A percentile compares a stretch with the other conserved stretches of the same genome.
phyloP scores from a whole-genome alignment of 257 asterid genomes.

The Vinca minor region DNA sequence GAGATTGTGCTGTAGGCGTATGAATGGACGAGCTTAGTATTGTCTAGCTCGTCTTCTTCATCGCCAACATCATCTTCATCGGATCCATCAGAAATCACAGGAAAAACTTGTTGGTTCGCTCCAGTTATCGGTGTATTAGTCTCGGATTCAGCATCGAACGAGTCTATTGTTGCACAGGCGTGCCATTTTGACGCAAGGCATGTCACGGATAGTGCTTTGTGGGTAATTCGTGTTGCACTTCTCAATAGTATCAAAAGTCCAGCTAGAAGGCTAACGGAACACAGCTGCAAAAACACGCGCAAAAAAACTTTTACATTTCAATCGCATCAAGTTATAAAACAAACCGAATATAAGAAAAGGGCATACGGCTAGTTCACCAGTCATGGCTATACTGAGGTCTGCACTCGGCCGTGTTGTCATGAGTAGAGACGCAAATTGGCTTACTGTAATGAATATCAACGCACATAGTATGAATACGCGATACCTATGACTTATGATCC shows the following conservation, averaged over 20 bases:
- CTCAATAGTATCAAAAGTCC: conserved; percentile 67
- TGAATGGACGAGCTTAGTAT: conserved; percentile 49
- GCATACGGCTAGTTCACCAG: conserved; percentile 87
- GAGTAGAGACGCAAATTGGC: conserved; percentile 84
- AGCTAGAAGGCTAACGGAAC: conserved; percentile 75
- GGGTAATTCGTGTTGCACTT: conserved; percentile 86
- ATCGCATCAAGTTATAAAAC: conserved; percentile 1
- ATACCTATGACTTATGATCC: conserved; percentile 84
- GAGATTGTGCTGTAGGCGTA: conserved; percentile 68
- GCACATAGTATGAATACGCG: conserved; percentile 63
- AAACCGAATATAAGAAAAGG: neutral
- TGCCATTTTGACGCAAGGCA: conserved; percentile 98
- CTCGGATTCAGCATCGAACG: conserved; percentile 49
- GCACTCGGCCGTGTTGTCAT: conserved; percentile 62
- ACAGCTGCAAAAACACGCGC: conserved; percentile 72
- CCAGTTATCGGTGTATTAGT: conserved; percentile 41
- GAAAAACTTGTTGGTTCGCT: conserved; percentile 22
- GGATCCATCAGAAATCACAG: conserved; percentile 25
- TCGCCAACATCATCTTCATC: conserved; percentile 77
- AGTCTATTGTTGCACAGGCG: conserved; percentile 74
- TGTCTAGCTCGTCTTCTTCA: conserved; percentile 88
- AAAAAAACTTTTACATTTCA: no score
- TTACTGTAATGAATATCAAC: conserved; percentile 58
- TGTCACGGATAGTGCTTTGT: conserved; percentile 76
- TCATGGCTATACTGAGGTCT: conserved; percentile 41